Evolutionary conservation across 1,139 yeast species (phyloP).

Genomic region (Suhomyces ambrosiae): DNA sequence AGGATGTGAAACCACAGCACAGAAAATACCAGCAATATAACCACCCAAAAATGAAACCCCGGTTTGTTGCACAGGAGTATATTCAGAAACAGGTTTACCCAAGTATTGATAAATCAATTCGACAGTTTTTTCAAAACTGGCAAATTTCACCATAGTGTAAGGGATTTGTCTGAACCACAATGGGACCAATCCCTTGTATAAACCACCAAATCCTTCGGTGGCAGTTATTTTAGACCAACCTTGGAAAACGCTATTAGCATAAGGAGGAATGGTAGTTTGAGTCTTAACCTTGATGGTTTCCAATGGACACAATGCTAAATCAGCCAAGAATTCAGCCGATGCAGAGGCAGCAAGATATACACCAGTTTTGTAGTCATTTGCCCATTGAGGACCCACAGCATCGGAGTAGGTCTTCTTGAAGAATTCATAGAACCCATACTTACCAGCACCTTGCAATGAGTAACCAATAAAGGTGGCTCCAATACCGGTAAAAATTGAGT

Average conservation of each 20-base stretch:
- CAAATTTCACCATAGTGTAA: constrained; percentile 94
- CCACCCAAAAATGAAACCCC: constrained; percentile 94
- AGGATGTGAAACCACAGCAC: constrained; percentile 94
- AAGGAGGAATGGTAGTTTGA: constrained; percentile 90
- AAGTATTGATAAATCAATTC: constrained; percentile 62
- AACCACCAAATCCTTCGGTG: constrained; percentile 67
- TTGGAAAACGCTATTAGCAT: constrained; percentile 59
- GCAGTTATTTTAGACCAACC: constrained; percentile 70
- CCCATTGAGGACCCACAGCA: constrained; percentile 63
- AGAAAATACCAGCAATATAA: constrained; percentile 92
- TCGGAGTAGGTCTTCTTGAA: constrained; percentile 79
- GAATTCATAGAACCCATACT: constrained; percentile 89
- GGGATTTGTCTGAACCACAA: constrained; percentile 96
- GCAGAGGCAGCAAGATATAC: constrained; percentile 86
- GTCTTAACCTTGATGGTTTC: constrained; percentile 93
- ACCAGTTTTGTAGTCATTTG: constrained; percentile 68
- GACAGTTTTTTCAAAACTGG: constrained; percentile 88
- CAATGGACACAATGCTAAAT: constrained; percentile 84
- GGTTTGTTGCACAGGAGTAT: constrained; percentile 68
- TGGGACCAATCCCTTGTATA: constrained; percentile 87
- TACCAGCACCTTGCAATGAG: constrained; percentile 94
- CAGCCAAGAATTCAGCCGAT: constrained; percentile 90
- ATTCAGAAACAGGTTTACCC: constrained; percentile 44
- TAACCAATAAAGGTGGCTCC: constrained; percentile 93
- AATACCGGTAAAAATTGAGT: constrained; percentile 78